phyloP scores from a whole-genome alignment of 2,329 filamentous ascomycete genomes.

The Xenoacremonium recifei region DNA sequence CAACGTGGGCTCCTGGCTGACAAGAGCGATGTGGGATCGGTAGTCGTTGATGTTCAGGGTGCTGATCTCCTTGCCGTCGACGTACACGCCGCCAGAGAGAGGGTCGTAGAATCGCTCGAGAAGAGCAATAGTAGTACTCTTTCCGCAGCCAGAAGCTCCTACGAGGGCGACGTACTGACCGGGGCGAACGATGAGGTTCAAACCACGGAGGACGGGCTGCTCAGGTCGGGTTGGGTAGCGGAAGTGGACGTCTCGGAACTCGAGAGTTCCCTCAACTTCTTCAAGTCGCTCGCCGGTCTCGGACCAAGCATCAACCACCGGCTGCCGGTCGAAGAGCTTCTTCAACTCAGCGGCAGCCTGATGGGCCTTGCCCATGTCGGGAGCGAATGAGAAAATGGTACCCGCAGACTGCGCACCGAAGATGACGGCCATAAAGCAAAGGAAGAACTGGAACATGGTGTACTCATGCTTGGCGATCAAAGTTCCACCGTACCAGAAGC shows the following conservation, averaged over 20 bases:
- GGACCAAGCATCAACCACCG: constrained; percentile 80
- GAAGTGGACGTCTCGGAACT: constrained; percentile 93
- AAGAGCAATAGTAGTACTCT: constrained; percentile 88
- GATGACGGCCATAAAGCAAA: constrained; percentile 84
- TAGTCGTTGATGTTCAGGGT: constrained; percentile 83
- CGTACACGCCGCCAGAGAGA: constrained; percentile 71
- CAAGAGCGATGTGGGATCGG: constrained; percentile 78
- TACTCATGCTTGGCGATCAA: constrained; percentile 72
- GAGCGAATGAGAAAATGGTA: constrained; percentile 83
- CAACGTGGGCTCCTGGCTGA: constrained; percentile 90
- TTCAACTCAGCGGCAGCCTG: constrained; percentile 79
- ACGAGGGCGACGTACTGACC: constrained; percentile 88
- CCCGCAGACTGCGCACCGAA: constrained; percentile 93
- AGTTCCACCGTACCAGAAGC: constrained; percentile 89
- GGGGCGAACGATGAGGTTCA: constrained; percentile 71
- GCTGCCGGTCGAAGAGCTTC: constrained; percentile 77
- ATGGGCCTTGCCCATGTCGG: constrained; percentile 91
- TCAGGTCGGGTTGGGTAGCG: constrained; percentile 89
- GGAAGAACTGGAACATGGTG: constrained; percentile 82
- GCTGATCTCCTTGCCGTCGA: constrained; percentile 82
- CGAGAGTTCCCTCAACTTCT: constrained; percentile 71
- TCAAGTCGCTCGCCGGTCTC: constrained; percentile 62
- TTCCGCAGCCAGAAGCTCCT: constrained; percentile 91
- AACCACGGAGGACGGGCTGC: constrained; percentile 84
- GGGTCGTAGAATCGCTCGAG: constrained; percentile 95